Base-by-base conservation (phyloP, 352 stramenopile species). In the Sclerospora graminicola region DNA sequence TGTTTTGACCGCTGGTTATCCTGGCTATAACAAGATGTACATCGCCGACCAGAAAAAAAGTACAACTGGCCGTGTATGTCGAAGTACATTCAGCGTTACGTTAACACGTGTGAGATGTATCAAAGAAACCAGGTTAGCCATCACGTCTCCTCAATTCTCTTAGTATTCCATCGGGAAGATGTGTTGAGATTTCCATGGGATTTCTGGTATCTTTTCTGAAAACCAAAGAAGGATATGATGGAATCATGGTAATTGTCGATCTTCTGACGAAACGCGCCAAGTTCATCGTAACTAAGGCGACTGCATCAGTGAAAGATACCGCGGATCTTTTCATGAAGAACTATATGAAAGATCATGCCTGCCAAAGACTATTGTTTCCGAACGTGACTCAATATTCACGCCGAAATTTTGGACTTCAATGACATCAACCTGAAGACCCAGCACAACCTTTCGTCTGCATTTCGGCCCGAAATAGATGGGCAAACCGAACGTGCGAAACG, bases 51-150 rank as follows among this genome's bases (percentile, higher is more conserved):
- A 41, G 9, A 32, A 27, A 32, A 27, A 7, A 39, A 41, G 15
- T 52, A 52, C 15, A 45, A 52, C 10, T 54, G 47, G 30, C 36
- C 37, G 0, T 30, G 29, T 14, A 54, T 54, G 38, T 27, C n/a
- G 9, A 60, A 56, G 35, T 60, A 51, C 15, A 51, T 60, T 9
- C 46, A 56, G 9, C 28, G 28, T 14, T 33, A 33, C 28, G 2
- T 13, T 3, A 33, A 14, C 9, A 33, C 28, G 13, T 55, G 46
- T 33, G 20, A 51, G 16, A 31, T 51, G 16, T 60, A 45, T 41
- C 45, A 60, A 39, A 45, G 51, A 26, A 60, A 47, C 13, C 50
- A 60, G 41, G 33, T 27, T 45, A 28, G 29, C 40, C 52, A 60
- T 45, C 45, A 1, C 13, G 44, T 14, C 15, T 58, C 28, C 15